Evolutionary conservation across 805 yeast species (phyloP).

Genomic region (Metschnikowia gruessii): DNA sequence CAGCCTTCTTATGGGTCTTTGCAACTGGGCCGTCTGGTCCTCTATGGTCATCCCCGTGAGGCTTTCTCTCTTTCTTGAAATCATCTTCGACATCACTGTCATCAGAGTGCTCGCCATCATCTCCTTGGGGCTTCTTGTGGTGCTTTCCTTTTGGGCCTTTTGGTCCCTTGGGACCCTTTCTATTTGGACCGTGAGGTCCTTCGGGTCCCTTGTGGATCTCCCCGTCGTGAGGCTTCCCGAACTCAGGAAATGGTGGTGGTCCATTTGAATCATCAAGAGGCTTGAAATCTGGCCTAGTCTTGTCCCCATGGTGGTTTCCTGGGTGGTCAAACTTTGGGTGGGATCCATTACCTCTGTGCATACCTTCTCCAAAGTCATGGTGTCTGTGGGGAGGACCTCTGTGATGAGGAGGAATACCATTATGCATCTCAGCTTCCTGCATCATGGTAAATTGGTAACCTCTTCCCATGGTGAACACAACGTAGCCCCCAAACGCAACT

Average conservation of each 20-base stretch:
- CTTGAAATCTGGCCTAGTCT: too few relatives aligned
- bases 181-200: too few relatives aligned
- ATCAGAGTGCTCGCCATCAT: background rate
- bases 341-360: background rate
- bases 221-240: background rate
- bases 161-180: too few relatives aligned
- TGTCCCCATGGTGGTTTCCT: too few relatives aligned
- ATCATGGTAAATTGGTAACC: constrained; percentile 12
- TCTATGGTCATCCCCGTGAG: background rate
- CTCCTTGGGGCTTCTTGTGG: background rate
- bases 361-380: constrained; percentile 3
- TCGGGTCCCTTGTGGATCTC: constrained; percentile 5
- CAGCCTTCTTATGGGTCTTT: background rate
- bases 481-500: constrained; percentile 14
- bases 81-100: background rate
- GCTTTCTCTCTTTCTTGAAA: background rate
- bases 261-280: constrained; percentile 6
- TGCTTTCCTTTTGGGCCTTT: too few relatives aligned
- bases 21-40: too few relatives aligned
- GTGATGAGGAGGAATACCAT: background rate
- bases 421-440: background rate
- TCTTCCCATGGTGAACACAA: constrained; percentile 19
- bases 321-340: background rate
- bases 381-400: constrained; percentile 3
- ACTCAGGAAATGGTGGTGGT: constrained; percentile 6